phyloP scores from a whole-genome alignment of 169 alveolate species.

The Toxoplasma gondii region DNA sequence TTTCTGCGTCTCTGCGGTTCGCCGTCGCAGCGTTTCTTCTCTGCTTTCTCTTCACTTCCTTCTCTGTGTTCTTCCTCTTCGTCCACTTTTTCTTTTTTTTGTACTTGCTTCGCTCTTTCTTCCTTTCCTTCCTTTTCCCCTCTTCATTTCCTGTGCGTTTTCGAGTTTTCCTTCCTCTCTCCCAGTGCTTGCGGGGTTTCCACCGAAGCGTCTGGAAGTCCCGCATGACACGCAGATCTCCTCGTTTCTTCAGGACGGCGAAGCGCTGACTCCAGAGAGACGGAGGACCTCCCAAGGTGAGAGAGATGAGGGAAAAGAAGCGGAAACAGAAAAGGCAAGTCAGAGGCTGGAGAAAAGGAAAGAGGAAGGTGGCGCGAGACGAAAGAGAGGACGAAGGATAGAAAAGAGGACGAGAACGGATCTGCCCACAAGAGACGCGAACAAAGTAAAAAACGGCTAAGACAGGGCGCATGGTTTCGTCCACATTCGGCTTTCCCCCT shows the following conservation, averaged over 20 bases:
- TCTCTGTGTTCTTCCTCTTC: neutral
- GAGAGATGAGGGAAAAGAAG: neutral
- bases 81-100: neutral
- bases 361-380: no score
- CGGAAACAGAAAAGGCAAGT: no score
- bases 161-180: neutral
- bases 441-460: no score
- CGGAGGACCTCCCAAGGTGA: neutral
- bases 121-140: neutral
- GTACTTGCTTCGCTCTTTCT: neutral
- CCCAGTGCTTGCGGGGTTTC: slow-evolving; percentile 28
- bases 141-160: neutral
- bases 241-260: neutral
- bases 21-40: no score
- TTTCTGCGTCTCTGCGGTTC: no score
- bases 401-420: no score
- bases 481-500: no score
- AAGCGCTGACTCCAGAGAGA: slow-evolving; percentile 30
- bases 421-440: no score
- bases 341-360: no score
- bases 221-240: neutral
- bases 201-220: slow-evolving; percentile 5
- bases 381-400: no score
- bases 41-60: neutral
- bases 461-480: no score